These are phyloP conservation scores for Extremus antarcticus DNA, from an alignment of 495 filamentous ascomycete species.

Conservation along the genomic window DNA sequence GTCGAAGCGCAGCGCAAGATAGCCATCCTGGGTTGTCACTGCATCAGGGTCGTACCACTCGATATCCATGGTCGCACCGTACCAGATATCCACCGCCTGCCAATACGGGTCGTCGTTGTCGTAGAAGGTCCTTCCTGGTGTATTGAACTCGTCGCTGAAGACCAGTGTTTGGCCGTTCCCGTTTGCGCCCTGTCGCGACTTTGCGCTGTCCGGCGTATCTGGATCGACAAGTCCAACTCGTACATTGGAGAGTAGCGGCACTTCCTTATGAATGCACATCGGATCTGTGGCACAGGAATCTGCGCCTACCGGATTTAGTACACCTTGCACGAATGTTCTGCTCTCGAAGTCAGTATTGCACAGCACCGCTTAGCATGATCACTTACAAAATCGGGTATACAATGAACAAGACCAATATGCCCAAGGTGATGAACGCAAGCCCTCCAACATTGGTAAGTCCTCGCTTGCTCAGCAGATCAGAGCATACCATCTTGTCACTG, in stretches of 20 bases:
- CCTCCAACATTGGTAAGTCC: conserved; percentile 60
- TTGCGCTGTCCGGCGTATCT: conserved; percentile 23
- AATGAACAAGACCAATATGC: conserved; percentile 58
- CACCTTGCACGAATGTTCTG: conserved; percentile 48
- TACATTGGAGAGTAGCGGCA: conserved; percentile 26
- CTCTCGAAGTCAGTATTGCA: conserved; percentile 12
- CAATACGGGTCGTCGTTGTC: conserved; percentile 26
- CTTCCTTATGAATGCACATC: conserved; percentile 45
- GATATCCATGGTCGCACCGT: conserved; percentile 26
- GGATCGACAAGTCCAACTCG: conserved; percentile 24
- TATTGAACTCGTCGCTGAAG: conserved; percentile 31
- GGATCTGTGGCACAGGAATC: conserved; percentile 34
- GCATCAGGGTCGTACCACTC: conserved; percentile 32
- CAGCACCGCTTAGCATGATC: neutral
- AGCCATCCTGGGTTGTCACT: conserved; percentile 23
- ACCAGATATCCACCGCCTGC: conserved; percentile 25
- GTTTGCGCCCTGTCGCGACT: conserved; percentile 13
- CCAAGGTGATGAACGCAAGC: conserved; percentile 48
- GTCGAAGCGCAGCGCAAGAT: conserved; percentile 24
- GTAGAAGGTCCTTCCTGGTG: conserved; percentile 25
- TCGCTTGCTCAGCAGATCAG: conserved; percentile 53
- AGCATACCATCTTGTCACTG: conserved; percentile 50
- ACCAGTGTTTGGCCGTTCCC: conserved; percentile 25
- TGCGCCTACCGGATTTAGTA: conserved; percentile 22
- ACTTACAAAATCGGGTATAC: conserved; percentile 64